Evolutionary conservation across 2,329 filamentous ascomycete genomes (phyloP), one percentile per base, ranked within the genome.

Genomic region (Alternaria postmessia): DNA sequence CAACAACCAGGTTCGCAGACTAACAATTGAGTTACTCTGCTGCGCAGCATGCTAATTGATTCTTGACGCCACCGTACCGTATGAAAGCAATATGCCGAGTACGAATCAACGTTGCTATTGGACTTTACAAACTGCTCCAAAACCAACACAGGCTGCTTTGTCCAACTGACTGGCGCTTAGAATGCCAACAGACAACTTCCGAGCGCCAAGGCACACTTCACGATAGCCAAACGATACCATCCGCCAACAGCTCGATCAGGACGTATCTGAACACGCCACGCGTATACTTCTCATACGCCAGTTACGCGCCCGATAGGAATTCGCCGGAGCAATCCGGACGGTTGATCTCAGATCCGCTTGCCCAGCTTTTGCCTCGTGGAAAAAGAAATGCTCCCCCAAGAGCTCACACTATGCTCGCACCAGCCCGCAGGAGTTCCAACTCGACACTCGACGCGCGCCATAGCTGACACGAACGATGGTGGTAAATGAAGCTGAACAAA

Each of bases 61-160:
- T n/a, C 24, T 48, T 55, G 30, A 38, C 28, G 28, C 42, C 32
- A 55, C 42, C 18, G 42, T 55, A 42, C 52, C 52, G 39, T 55
- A 55, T 38, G 14, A 11, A 26, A 36, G 32, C 34, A 49, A 49
- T 49, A 8, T 49, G 34, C 46, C 32, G 20, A 49, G 20, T 26
- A 49, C 46, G 46, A 49, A 49, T 49, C 46, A 26, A 16, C 32
- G 26, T 38, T 20, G 30, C 22, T 26, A 4, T 24, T 38, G 14
- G 14, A 38, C 6, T 7, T 36, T 36, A 24, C 46, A 32, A 49
- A 18, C 7, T 36, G 16, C n/a, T n/a, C 20, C 46, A 49, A 6
- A 38, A 14, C 16, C 39, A 42, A 42, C 20, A 42, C 18, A 42
- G 39, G 39, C 20, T 49, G 14, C 22, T 24, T 34, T n/a, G 32